Evolutionary conservation across 176 grass and related monocot species (phyloP), one percentile per base, ranked within the genome.

Genomic region (Tillandsia leiboldiana): DNA sequence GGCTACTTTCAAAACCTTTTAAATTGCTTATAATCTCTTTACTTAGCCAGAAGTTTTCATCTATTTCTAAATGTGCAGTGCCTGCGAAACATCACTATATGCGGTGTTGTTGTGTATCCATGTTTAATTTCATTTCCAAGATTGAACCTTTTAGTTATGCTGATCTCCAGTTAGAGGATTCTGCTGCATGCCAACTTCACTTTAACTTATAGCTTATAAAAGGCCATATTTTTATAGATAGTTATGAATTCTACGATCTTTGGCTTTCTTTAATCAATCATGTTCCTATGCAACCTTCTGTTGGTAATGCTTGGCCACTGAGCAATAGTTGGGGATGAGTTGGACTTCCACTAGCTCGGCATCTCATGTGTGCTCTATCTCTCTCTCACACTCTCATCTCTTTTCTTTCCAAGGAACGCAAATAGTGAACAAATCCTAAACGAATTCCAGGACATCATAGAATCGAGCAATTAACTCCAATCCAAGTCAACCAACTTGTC

Each of bases 281-380:
- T 12, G 20, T 22, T 27, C 11, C 62, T 11, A 4, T 29, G 26
- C 47, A 66, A 62, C 29, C 17, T 79, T 79, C 68, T 85, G 64
- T 50, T 53, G 70, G 63, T 88, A 77, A 73, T 78, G 73, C 52
- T 51, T 65, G 52, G 52, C 83, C 81, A 77, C 66, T 69, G 29
- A 15, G 11, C 48, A 74, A 74, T 62, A 50, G 74, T 54, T 84
- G 81, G 73, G 51, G 73, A 77, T 81, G 81, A 88, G 81, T 88
- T 77, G 80, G 81, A 71, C 27, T 74, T 68, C 73, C 81, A 88
- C 81, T 84, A 84, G 12, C 70, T 81, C 74, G 77, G 77, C 73
- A 81, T 88, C 77, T 81, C 77, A 84, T 88, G 81, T 20, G 20
- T 20, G 20, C 50, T 51, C 51, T 74, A 5, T 33, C 29, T 33